Evolutionary conservation across 2,329 filamentous ascomycete genomes (phyloP), one percentile per base, ranked within the genome.

Genomic region (Botrytis tulipae): DNA sequence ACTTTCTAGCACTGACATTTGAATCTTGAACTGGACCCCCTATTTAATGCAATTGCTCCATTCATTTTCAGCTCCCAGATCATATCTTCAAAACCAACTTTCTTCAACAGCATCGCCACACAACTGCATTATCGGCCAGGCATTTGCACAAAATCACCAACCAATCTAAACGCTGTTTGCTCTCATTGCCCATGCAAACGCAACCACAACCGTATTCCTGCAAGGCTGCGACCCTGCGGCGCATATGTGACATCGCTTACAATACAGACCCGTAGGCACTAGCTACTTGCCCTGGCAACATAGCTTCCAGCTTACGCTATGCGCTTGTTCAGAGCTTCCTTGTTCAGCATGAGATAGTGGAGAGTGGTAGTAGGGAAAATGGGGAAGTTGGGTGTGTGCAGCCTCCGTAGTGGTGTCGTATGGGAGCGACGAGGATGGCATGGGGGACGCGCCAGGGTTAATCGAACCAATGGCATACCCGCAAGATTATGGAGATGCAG

Each of bases 141-240:
- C 22, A 42, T 32, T n/a, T 37, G 29, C 22, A 32, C 63, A n/a
- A 16, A 8, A 9, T 20, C 32, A 42, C 4, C 35, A 16, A 32
- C 48, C 66, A 57, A 69, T 57, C 48, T 69, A 42, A 51, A 44
- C 16, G 35, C 35, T 37, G 32, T 57, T 32, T 44, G 12, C 18
- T 6, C 35, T 42, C n/a, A 32, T 54, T 68, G 14, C 37, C 66
- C 66, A 37, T 69, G 66, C 40, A 68, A 35, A 57, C 63, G 46
- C 70, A 72, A 68, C 62, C 62, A 68, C 70, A 60, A 60, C 70
- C 25, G 48, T 48, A 72, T 72, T 68, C 46, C 70, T 72, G 51
- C 62, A 60, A 72, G 70, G 70, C 51, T 68, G 62, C 70, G 40
- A 60, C 40, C 42, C 40, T 60, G n/a, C 62, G 62, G 51, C 40